Base-by-base conservation (phyloP, 2,329 filamentous ascomycete genomes). In the Bipolaris oryzae region DNA sequence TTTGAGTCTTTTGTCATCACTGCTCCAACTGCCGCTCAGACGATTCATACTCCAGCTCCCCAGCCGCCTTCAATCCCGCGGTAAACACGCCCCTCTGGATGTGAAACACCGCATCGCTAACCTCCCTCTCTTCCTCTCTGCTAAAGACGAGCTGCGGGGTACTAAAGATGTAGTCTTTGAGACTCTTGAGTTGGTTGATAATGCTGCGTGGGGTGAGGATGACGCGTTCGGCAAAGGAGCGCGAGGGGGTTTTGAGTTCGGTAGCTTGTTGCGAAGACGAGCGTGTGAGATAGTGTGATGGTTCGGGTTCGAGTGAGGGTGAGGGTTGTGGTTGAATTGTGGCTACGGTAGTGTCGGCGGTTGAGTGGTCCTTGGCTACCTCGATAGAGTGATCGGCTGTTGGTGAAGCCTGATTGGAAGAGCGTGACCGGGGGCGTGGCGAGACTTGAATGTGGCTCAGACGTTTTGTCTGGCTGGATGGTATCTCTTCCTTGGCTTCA, bases 91-190 rank as follows among this genome's bases (percentile, higher is more conserved):
- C 87, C 61, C 85, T 82, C 74, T 90, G 88, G 62, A 94, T 85
- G 73, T 94, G 89, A 79, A 93, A 91, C 71, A 95, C 81, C 66
- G 91, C 78, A 70, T 93, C 89, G 69, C 95, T 91, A 63, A 95
- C 82, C 71, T 88, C 82, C 57, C 87, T 83, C 50, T 92, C 85
- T 58, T 91, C 87, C 10, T 84, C 80, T 10, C 85, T 82, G 15
- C 86, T 86, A 39, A 96, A 76, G 15, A 84, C 80, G 20, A 87
- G 80, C 25, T 77, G 78, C 51, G 64, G 66, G 5, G 55, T 61
- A 61, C 86, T 82, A 18, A 81, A 79, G 21, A 95, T 74, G 0
- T 89, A 79, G 18, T 77, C 78, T 59, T 77, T 81, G 41, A 89
- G 80, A 35, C 55, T 60, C 54, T 58, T 69, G 33, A 75, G 62